Conservation (phyloP, 2,329 filamentous ascomycete species). For the Juglanconis juglandina region DNA sequence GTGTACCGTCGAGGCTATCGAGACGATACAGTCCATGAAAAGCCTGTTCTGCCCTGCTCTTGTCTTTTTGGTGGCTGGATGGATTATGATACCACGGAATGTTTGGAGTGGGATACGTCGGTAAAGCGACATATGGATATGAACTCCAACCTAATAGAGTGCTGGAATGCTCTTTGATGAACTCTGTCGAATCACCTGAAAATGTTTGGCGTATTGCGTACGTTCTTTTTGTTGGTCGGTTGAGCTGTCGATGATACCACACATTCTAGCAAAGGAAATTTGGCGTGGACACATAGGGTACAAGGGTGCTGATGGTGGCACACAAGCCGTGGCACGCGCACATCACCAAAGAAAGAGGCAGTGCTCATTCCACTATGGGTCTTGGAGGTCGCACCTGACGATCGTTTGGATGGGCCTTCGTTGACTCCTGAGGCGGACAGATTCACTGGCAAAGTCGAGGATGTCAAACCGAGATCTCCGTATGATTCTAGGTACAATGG, state of each 20-base stretch:
- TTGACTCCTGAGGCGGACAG: too few relatives aligned
- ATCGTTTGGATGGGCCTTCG: too few relatives aligned
- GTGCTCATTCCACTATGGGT: too few relatives aligned
- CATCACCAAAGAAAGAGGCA: too few relatives aligned
- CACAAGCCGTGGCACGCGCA: too few relatives aligned
- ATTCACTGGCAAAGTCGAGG: too few relatives aligned
- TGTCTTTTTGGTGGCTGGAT: background rate
- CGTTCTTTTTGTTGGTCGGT: background rate
- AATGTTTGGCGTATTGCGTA: background rate
- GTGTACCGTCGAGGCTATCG: constrained; percentile 20
- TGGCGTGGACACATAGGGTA: too few relatives aligned
- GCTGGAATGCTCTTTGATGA: background rate
- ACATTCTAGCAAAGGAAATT: too few relatives aligned
- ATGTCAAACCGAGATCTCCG: too few relatives aligned
- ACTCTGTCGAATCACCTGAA: background rate
- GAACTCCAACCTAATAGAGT: background rate
- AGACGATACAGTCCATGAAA: constrained; percentile 18
- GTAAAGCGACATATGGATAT: background rate
- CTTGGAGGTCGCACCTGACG: too few relatives aligned
- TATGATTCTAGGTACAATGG: too few relatives aligned
- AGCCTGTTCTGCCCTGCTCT: background rate
- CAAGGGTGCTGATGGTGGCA: too few relatives aligned
- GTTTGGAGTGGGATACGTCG: background rate
- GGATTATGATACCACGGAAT: constrained; percentile 4
- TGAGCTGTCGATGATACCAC: background rate